Conservation (phyloP, 1,139 yeast genomes). For the Hyphopichia pseudoburtonii region DNA sequence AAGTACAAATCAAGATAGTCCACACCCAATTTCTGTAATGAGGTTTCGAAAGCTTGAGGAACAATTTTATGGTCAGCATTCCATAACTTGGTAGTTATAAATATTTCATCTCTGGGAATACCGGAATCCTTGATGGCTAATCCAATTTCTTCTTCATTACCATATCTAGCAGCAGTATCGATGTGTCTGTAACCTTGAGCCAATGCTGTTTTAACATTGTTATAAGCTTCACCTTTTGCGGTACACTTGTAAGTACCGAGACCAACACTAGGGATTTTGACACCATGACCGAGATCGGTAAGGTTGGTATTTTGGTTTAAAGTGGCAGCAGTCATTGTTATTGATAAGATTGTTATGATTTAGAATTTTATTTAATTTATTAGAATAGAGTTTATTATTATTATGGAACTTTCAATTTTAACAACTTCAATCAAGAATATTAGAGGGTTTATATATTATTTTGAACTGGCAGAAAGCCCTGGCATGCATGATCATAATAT, state of each 20-base stretch:
- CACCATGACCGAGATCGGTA: conserved; percentile 59
- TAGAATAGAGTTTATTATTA: no score
- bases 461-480: no score
- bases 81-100: conserved; percentile 82
- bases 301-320: conserved; percentile 19
- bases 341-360: no score
- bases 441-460: no score
- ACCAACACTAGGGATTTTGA: conserved; percentile 65
- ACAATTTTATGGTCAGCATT: conserved; percentile 63
- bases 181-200: conserved; percentile 74
- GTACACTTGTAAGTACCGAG: conserved; percentile 80
- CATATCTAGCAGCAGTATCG: conserved; percentile 72
- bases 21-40: conserved; percentile 65
- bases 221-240: conserved; percentile 57
- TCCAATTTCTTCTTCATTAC: conserved; percentile 70
- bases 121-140: conserved; percentile 62
- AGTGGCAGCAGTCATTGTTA: conserved; percentile 8
- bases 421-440: no score
- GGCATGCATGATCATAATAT: no score
- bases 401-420: no score
- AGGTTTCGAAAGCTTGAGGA: conserved; percentile 56
- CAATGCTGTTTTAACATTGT: conserved; percentile 63
- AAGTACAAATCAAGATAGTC: conserved; percentile 83
- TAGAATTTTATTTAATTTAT: no score
- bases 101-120: conserved; percentile 67